phyloP scores from a whole-genome alignment of 257 asterid genomes.

The Knoxia roxburghii region DNA sequence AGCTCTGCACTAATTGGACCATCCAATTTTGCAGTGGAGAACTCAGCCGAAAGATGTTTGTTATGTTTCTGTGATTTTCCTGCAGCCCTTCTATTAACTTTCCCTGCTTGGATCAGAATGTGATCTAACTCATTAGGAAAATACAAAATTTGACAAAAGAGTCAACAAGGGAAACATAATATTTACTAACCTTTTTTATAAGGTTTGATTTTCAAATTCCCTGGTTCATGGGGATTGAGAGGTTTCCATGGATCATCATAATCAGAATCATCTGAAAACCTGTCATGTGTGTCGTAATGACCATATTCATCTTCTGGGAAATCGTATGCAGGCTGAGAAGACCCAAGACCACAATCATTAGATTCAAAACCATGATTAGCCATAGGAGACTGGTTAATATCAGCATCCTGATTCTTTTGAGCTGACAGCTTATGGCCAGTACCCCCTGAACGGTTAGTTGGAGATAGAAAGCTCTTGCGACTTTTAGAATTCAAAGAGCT shows the following conservation, averaged over 20 bases:
- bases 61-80: conserved; percentile 33
- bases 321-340: conserved; percentile 35
- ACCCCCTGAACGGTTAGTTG: conserved; percentile 49
- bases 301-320: conserved; percentile 33
- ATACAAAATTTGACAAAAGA: neutral
- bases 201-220: conserved; percentile 76
- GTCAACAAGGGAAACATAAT: conserved; percentile 3
- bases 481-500: conserved; percentile 43
- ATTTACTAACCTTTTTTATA: conserved; percentile 48
- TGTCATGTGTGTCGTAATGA: conserved; percentile 40
- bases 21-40: conserved; percentile 66
- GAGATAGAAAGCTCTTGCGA: conserved; percentile 56
- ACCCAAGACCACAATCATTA: conserved; percentile 30
- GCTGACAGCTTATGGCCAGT: conserved; percentile 40
- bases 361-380: conserved; percentile 34
- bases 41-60: conserved; percentile 44
- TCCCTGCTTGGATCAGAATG: conserved; percentile 49
- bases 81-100: conserved; percentile 35
- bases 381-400: conserved; percentile 33
- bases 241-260: conserved; percentile 86
- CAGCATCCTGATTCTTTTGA: conserved; percentile 46
- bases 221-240: conserved; percentile 88
- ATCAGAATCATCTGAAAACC: conserved; percentile 46
- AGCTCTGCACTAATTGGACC: conserved; percentile 63
- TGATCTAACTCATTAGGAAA: conserved; percentile 13